Evolutionary conservation across 306 rosid genomes (phyloP), one percentile per base, ranked within the genome.

Genomic region (Herpetospermum pedunculosum): DNA sequence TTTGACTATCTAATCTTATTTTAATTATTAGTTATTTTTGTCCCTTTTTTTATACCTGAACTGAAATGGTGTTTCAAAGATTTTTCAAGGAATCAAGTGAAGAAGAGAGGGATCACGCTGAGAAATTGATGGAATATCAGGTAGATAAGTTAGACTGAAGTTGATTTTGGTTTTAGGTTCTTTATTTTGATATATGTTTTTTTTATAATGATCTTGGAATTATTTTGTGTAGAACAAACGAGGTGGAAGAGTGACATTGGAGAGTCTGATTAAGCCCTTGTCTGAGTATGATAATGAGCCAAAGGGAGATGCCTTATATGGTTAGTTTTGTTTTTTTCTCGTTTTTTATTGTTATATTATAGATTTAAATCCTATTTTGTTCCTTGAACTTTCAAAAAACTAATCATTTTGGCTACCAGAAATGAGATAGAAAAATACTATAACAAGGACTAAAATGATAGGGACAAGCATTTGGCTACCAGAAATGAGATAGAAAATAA

Each of bases 71-170:
- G 54, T 49, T 14, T 4, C 30, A 11, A 49, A 95, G 99, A 69
- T 89, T 91, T 81, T 95, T 95, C 75, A 89, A 87, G 85, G 91
- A 91, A 83, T 95, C 97, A 0, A 95, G 99, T 80, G 90, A 83
- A 60, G 97, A 95, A 82, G 99, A 95, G 80, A 88, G 97, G 77
- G 90, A 15, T 0, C 99, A 95, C 62, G 99, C 99, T 23, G 96
- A 95, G 96, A 88, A 88, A 80, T 77, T 95, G 63, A 91, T 95
- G 96, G 85, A 89, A 81, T 95, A 95, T 75, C 97, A 95, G 98
- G 98, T 89, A 43, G 47, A 38, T 65, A 37, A 4, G 23, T 32
- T 60, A 0, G 5, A n/a, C 0, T 15, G 3, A 18, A n/a, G 44
- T 60, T 14, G 43, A 26, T 21, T 4, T 5, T 21, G 2, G 0